Evolutionary conservation across 164 flowering plant genomes (phyloP), one percentile per base, ranked within the genome.

Genomic region (Annona cherimola): DNA sequence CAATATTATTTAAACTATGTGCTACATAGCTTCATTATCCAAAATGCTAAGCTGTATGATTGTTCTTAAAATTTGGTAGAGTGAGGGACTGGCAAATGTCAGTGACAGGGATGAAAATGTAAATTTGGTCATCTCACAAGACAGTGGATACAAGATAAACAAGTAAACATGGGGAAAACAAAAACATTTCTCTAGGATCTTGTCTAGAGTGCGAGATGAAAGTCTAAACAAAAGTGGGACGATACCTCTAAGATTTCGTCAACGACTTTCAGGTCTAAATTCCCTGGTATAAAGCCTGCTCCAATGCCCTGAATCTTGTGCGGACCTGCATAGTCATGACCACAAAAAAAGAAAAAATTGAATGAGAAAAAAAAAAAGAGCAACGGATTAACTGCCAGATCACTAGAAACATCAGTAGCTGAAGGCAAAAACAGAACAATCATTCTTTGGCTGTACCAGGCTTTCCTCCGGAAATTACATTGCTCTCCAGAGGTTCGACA

Each of bases 261-360:
- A 73, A 95, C 71, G 67, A 92, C 76, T 61, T 83, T 83, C 68
- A 77, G 79, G 75, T 92, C 90, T 80, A 91, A 83, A 80, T 92
- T 95, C 50, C 79, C 62, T 2, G 99, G 99, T n/a, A 91, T 83
- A 85, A 95, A 95, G 77, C 99, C 98, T 76, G 98, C 98, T 78
- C 97, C 98, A 82, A 92, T 90, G 66, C 99, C 99, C 81, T 92
- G 97, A 86, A 95, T 95, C 83, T 95, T 90, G 86, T 95, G 99
- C 43, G 99, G 99, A 69, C 99, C 98, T 92, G 84, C 76, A 81
- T 26, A 76, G 76, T 69, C 16, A 14, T 69, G 18, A 61, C 18
- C 55, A 45, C 67, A 63, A 20, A n/a, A 26, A n/a, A 11, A 61
- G 26, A 73, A 45, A 39, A 16, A 19, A 70, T 26, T 26, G 35